These are phyloP conservation scores for Talaromyces sp. DNA, from an alignment of 2,329 filamentous ascomycete genomes.

Conservation along the genomic window DNA sequence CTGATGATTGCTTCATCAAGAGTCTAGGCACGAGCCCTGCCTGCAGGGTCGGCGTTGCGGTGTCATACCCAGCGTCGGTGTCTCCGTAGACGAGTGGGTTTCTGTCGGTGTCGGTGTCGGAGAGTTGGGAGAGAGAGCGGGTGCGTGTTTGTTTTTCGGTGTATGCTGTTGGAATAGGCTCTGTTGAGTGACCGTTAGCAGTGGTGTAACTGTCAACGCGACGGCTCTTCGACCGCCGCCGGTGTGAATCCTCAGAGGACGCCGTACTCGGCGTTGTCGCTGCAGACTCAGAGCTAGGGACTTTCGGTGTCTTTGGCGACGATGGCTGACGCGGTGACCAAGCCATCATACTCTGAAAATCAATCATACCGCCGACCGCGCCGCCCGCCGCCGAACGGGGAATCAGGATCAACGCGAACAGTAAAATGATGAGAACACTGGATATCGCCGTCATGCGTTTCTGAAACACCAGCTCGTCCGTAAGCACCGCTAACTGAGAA, in stretches of 20 bases:
- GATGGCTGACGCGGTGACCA: conserved; percentile 40
- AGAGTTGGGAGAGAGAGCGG: neutral
- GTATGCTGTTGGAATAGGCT: neutral
- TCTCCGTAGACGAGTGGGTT: neutral
- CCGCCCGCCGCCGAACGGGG: conserved; percentile 42
- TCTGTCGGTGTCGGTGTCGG: neutral
- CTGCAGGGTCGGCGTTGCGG: neutral
- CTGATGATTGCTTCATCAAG: neutral
- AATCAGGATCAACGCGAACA: conserved; percentile 83
- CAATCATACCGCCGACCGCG: conserved; percentile 27
- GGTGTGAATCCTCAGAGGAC: neutral
- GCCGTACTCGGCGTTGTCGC: conserved; percentile 7
- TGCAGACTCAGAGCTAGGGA: conserved; percentile 1
- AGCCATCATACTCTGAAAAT: conserved; percentile 44
- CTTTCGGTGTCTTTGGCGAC: conserved; percentile 19
- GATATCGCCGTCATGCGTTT: conserved; percentile 94
- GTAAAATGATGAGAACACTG: conserved; percentile 78
- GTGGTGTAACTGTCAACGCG: neutral
- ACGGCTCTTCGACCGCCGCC: neutral
- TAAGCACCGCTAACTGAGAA: conserved; percentile 71
- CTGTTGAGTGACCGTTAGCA: neutral
- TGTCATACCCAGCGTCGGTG: neutral
- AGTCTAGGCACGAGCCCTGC: neutral
- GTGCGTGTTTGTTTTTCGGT: neutral
- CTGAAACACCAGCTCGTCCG: conserved; percentile 79